A percentile compares a stretch with the other conserved stretches of the same genome.
Evolutionary conservation across 139 green algal genomes (phyloP).

Genomic region (Chlorella sp.): DNA sequence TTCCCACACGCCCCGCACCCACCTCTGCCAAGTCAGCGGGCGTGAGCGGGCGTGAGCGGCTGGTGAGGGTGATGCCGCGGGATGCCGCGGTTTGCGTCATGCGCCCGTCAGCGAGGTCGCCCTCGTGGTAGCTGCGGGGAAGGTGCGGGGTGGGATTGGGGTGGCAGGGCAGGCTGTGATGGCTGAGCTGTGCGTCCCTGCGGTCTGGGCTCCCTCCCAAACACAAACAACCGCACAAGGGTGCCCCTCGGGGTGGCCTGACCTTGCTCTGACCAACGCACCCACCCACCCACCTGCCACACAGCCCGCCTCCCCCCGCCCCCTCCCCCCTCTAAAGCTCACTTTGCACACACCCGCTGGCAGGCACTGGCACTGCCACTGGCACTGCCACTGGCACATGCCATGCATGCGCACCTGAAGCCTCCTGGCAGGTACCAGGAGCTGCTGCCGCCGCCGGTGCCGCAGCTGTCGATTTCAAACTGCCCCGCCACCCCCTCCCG

Average conservation of each 20-base stretch:
- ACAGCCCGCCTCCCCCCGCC: no score
- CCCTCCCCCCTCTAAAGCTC: no score
- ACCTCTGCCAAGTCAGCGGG: constrained; percentile 77
- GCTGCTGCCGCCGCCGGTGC: constrained; percentile 83
- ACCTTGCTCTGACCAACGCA: no score
- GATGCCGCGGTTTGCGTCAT: constrained; percentile 79
- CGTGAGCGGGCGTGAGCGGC: constrained; percentile 81
- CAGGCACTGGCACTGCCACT: no score
- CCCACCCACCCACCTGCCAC: background rate
- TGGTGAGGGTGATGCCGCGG: constrained; percentile 86
- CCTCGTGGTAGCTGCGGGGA: constrained; percentile 80
- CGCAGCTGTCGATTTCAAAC: constrained; percentile 94
- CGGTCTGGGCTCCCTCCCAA: no score
- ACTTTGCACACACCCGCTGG: no score
- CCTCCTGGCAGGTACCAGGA: constrained; percentile 48
- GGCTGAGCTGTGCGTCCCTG: background rate
- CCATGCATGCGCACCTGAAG: constrained; percentile 54
- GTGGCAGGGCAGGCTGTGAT: background rate
- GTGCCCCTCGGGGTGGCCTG: no score
- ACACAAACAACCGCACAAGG: no score
- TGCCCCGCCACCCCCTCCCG: constrained; percentile 61
- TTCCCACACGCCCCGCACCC: background rate
- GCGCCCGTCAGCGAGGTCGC: constrained; percentile 79
- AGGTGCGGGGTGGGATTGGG: background rate
- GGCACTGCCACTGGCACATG: no score